Evolutionary conservation across 352 stramenopile genomes (phyloP), one percentile per base, ranked within the genome.

Genomic region (Globisporangium okanoganense): DNA sequence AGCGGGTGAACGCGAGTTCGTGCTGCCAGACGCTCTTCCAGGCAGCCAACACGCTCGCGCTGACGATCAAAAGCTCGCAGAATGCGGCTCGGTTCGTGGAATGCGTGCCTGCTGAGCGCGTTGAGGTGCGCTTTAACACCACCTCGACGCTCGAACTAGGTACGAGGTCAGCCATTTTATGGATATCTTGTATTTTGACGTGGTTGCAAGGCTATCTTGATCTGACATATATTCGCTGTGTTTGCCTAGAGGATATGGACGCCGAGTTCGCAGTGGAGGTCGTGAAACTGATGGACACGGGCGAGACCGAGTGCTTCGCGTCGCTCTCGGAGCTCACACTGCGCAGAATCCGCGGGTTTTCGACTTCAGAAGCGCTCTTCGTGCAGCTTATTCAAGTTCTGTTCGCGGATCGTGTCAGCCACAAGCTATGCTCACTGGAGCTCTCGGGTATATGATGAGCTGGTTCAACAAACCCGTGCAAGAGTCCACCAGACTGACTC

Each of bases 321-420:
- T 35, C 64, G 1, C 69, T 86, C 6, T 41, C 61, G 5, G 41
- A 69, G 22, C 69, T 87, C 27, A 65, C 62, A 1, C 52, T 89
- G 0, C 24, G 14, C 13, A 61, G 69, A 36, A 60, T 87, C 3
- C 43, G 2, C 36, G 67, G 61, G 1, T 75, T 84, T 36, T 56
- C 45, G 27, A 9, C 56, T 2, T 48, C 48, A 3, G 58, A 75
- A 18, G 55, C 49, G 41, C 40, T 66, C n/a, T 85, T 87, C 36
- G 58, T 82, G 10, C 66, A 71, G 40, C 55, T 87, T 9, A 38
- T 87, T n/a, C 80, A 87, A 45, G 70, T 72, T 1, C 61, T 90
- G 0, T 85, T 90, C 60, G 82, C 71, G 10, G 71, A 79, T 41
- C 66, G 69, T 27, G 64, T 90, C 9, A 85, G 68, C 40, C 68